Percentiles rank a stretch among this genome's conserved stretches.
Evolutionary conservation across 768 basidiomycete species (phyloP).

Genomic region (Phylloporus arenicola): DNA sequence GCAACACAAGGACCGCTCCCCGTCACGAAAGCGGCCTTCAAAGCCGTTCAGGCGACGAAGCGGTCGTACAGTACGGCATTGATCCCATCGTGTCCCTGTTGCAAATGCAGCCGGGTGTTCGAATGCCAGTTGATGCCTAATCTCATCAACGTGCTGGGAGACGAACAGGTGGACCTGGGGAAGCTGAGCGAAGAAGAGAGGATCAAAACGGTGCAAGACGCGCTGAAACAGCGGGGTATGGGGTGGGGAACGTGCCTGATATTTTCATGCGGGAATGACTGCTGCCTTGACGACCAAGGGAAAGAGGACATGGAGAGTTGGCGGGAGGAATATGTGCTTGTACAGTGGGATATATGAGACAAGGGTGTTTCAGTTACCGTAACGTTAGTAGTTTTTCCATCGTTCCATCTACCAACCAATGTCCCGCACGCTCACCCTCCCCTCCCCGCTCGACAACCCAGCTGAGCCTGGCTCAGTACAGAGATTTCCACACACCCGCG

Average conservation of each 20-base stretch:
- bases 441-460: slow-evolving; percentile 18
- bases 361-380: neutral
- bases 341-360: slow-evolving; percentile 67
- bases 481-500: slow-evolving; percentile 78
- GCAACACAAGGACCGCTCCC: slow-evolving; percentile 42
- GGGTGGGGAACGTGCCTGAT: slow-evolving; percentile 93
- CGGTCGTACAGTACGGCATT: slow-evolving; percentile 50
- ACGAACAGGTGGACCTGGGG: slow-evolving; percentile 22
- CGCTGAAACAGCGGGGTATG: slow-evolving; percentile 65
- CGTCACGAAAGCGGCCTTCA: slow-evolving; percentile 58
- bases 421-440: slow-evolving; percentile 23
- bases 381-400: slow-evolving; percentile 25
- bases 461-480: slow-evolving; percentile 22
- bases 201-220: slow-evolving; percentile 52
- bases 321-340: slow-evolving; percentile 70
- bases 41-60: slow-evolving; percentile 40
- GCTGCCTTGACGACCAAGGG: slow-evolving; percentile 45
- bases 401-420: slow-evolving; percentile 17
- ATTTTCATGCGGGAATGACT: slow-evolving; percentile 83
- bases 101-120: slow-evolving; percentile 66
- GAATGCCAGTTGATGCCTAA: slow-evolving; percentile 96
- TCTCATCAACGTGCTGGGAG: slow-evolving; percentile 70
- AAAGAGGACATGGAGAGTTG: slow-evolving; percentile 43
- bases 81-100: slow-evolving; percentile 63
- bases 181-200: slow-evolving; percentile 63